Evolutionary conservation across 495 filamentous ascomycete species (phyloP).

Genomic region (Lophium mytilinum): DNA sequence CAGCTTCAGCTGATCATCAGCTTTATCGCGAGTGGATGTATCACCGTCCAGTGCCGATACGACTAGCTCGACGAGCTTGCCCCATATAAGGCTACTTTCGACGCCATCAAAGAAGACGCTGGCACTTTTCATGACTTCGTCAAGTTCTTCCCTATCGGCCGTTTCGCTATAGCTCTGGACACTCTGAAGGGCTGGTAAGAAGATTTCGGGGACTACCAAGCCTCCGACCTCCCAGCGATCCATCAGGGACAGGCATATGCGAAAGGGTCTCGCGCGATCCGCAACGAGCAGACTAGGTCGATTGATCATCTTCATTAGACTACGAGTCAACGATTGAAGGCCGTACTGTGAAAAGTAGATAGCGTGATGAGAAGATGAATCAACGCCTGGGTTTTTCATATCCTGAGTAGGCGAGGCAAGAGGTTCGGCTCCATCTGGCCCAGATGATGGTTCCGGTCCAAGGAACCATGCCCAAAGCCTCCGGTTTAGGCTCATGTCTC

Average conservation of each 20-base stretch:
- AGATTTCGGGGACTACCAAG: conserved; percentile 76
- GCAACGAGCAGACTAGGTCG: conserved; percentile 44
- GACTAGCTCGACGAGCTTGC: conserved; percentile 59
- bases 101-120: conserved; percentile 96
- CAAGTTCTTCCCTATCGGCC: conserved; percentile 56
- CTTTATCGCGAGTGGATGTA: conserved; percentile 37
- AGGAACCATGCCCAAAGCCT: conserved; percentile 95
- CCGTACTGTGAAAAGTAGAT: conserved; percentile 78
- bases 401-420: conserved; percentile 42
- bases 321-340: conserved; percentile 58
- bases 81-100: conserved; percentile 88
- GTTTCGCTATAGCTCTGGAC: conserved; percentile 60
- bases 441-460: conserved; percentile 61
- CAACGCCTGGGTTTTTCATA: conserved; percentile 40
- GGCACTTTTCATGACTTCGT: conserved; percentile 86
- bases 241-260: conserved; percentile 91
- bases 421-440: conserved; percentile 35
- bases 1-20: conserved; percentile 55
- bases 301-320: conserved; percentile 71
- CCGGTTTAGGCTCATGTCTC: conserved; percentile 95
- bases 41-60: conserved; percentile 44
- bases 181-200: conserved; percentile 74
- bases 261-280: conserved; percentile 78
- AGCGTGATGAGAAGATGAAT: conserved; percentile 39
- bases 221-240: conserved; percentile 96